phyloP scores from a whole-genome alignment of 1,139 yeast genomes.

The Yamadazyma buinensis region DNA sequence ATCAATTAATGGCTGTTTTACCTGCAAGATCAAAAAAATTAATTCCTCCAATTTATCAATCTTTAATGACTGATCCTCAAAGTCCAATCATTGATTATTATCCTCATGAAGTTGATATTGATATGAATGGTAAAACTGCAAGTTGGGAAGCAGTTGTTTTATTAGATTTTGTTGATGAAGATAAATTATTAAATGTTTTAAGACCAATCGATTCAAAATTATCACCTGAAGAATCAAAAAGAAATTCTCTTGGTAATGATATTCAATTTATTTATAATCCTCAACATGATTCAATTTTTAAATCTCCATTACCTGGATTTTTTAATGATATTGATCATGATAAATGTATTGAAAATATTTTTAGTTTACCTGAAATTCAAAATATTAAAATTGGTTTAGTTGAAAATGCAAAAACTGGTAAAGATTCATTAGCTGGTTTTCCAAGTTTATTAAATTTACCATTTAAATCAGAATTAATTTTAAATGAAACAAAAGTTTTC shows the following conservation, averaged over 20 bases:
- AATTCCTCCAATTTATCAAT: slow-evolving; percentile 75
- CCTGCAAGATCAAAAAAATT: slow-evolving; percentile 87
- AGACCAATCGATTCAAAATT: slow-evolving; percentile 58
- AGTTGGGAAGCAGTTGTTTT: slow-evolving; percentile 99
- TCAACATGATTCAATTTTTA: slow-evolving; percentile 64
- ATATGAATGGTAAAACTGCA: slow-evolving; percentile 91
- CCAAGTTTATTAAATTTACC: slow-evolving; percentile 77
- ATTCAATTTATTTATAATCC: slow-evolving; percentile 72
- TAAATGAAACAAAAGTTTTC: slow-evolving; percentile 71
- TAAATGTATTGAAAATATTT: slow-evolving; percentile 63
- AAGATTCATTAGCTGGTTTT: slow-evolving; percentile 78
- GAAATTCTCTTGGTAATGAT: slow-evolving; percentile 75
- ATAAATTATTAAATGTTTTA: slow-evolving; percentile 69
- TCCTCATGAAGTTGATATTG: slow-evolving; percentile 85
- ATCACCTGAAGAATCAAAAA: slow-evolving; percentile 60
- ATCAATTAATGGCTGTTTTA: slow-evolving; percentile 95
- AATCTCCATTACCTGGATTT: slow-evolving; percentile 75
- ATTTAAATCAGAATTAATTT: slow-evolving; percentile 46
- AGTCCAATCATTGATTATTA: slow-evolving; percentile 91
- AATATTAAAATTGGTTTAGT: slow-evolving; percentile 57
- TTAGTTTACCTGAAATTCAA: slow-evolving; percentile 48
- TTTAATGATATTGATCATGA: slow-evolving; percentile 77
- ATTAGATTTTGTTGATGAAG: slow-evolving; percentile 86
- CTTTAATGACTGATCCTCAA: slow-evolving; percentile 80
- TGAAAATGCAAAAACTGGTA: slow-evolving; percentile 68